Conservation (phyloP, 2,329 filamentous ascomycete species). For the Aspergillus ibericus region DNA sequence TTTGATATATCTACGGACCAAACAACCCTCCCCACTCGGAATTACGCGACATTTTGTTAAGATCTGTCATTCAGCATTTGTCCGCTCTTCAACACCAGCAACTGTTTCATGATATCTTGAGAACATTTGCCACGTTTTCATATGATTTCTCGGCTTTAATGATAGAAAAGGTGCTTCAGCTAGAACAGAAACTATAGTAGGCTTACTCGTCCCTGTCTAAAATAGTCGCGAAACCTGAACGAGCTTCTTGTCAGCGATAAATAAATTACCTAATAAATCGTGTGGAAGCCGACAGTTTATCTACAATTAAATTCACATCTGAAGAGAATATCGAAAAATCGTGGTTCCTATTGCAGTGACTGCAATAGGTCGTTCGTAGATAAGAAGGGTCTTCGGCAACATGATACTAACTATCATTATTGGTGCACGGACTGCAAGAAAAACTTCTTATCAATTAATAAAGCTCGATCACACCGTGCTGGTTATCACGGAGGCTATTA, state of each 20-base stretch:
- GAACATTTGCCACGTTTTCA: background rate
- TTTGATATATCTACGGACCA: background rate
- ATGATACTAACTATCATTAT: background rate
- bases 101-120: background rate
- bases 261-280: background rate
- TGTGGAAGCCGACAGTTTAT: no score
- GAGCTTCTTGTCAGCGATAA: background rate
- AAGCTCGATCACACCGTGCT: background rate
- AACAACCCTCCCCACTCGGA: background rate
- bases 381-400: background rate
- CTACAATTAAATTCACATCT: no score
- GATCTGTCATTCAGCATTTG: background rate
- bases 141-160: background rate
- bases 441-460: background rate
- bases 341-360: background rate
- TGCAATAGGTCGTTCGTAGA: background rate
- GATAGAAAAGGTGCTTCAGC: slow-evolving; percentile 4
- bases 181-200: background rate
- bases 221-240: background rate
- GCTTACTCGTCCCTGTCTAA: slow-evolving; percentile 1
- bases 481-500: background rate
- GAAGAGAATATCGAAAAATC: background rate
- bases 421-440: background rate
- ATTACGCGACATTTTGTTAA: background rate
- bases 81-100: background rate